Conservation (phyloP, 2,329 filamentous ascomycete species). For the Epichloe hybrida region DNA sequence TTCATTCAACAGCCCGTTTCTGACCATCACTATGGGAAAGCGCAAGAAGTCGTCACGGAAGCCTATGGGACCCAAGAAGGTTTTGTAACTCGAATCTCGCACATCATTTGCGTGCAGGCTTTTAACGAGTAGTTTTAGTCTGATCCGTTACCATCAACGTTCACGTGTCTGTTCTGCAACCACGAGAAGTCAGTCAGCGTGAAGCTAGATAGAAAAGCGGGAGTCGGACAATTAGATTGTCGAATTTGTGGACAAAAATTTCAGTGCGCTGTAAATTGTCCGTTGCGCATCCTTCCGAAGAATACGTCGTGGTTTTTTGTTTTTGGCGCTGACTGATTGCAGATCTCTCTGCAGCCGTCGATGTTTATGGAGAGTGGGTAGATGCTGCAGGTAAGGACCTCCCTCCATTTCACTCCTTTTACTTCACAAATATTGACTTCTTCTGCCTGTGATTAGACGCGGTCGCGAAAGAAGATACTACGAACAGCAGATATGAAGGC, state of each 20-base stretch:
- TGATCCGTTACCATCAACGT: slow-evolving; percentile 66
- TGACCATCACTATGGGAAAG: slow-evolving; percentile 56
- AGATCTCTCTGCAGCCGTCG: slow-evolving; percentile 84
- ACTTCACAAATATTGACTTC: not conserved
- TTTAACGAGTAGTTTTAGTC: slow-evolving; percentile 26
- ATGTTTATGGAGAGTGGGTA: slow-evolving; percentile 97
- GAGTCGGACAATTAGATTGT: slow-evolving; percentile 73
- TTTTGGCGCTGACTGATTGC: slow-evolving; percentile 5
- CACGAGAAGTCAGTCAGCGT: slow-evolving; percentile 87
- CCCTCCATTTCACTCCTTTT: not conserved
- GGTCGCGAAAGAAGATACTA: slow-evolving; percentile 34
- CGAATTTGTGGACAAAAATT: slow-evolving; percentile 91
- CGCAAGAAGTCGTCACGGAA: slow-evolving; percentile 84
- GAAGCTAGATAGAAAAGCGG: slow-evolving; percentile 86
- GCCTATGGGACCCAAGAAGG: slow-evolving; percentile 72
- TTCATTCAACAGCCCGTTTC: not conserved
- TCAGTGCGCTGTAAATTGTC: slow-evolving; percentile 87
- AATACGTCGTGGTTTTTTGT: not conserved
- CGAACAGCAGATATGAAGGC: slow-evolving; percentile 15
- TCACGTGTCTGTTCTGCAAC: slow-evolving; percentile 96
- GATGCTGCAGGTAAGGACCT: slow-evolving; percentile 53
- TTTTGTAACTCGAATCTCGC: slow-evolving; percentile 20
- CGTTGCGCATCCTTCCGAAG: slow-evolving; percentile 13
- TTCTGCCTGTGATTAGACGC: slow-evolving; percentile 24
- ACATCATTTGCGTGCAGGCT: not conserved